Evolutionary conservation across 805 yeast genomes (phyloP).

Genomic region (Maudiozyma bulderi): DNA sequence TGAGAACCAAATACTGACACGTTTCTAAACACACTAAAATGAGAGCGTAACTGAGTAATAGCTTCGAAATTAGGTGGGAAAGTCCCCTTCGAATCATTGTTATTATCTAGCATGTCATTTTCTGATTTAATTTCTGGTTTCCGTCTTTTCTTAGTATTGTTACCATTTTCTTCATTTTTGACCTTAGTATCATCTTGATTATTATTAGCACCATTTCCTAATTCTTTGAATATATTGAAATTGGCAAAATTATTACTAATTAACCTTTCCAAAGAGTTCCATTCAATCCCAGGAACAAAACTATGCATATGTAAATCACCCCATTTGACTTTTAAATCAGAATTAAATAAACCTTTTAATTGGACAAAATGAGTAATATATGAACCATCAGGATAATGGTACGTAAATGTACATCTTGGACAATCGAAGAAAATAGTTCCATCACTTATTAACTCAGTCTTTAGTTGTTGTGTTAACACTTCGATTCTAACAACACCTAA

Average conservation of each 20-base stretch:
- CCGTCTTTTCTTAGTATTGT: background rate
- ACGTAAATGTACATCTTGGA: conserved; percentile 38
- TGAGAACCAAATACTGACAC: conserved; percentile 55
- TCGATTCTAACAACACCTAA: conserved; percentile 46
- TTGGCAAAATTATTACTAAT: conserved; percentile 23
- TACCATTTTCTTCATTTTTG: background rate
- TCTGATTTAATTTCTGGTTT: background rate
- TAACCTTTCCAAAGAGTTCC: conserved; percentile 37
- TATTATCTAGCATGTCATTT: background rate
- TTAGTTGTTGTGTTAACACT: conserved; percentile 37
- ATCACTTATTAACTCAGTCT: conserved; percentile 43
- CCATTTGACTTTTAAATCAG: conserved; percentile 61
- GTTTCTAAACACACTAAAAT: conserved; percentile 37
- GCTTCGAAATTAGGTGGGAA: conserved; percentile 10
- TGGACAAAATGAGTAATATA: conserved; percentile 53
- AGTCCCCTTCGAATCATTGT: background rate
- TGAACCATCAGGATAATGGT: conserved; percentile 61
- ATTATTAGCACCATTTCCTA: background rate
- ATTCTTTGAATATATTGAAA: conserved; percentile 14
- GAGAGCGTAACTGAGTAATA: conserved; percentile 26
- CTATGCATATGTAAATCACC: conserved; percentile 48
- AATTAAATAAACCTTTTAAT: conserved; percentile 51
- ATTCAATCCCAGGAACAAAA: conserved; percentile 37
- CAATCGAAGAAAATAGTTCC: conserved; percentile 48
- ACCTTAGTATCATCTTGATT: background rate